These are phyloP conservation scores for Corynespora cassiicola DNA, from an alignment of 2,329 filamentous ascomycete species.

Conservation along the genomic window DNA sequence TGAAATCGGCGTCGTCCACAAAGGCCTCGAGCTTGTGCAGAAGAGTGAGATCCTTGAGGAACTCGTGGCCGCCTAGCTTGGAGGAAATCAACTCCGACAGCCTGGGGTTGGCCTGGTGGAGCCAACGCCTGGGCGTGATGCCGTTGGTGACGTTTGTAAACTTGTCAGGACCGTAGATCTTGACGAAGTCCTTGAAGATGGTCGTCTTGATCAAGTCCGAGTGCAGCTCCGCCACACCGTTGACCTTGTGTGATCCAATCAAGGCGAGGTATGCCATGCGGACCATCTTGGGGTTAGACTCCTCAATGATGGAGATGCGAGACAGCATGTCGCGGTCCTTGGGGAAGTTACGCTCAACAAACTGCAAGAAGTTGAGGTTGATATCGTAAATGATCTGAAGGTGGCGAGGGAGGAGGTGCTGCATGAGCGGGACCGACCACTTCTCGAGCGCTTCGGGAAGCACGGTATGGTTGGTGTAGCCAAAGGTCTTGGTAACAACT, in stretches of 20 bases:
- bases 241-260: constrained; percentile 98
- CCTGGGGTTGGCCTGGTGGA: constrained; percentile 95
- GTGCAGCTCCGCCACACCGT: constrained; percentile 95
- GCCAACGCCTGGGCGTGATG: constrained; percentile 93
- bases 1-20: constrained; percentile 86
- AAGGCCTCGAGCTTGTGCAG: constrained; percentile 86
- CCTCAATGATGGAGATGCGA: constrained; percentile 96
- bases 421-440: constrained; percentile 92
- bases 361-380: constrained; percentile 91
- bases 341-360: constrained; percentile 88
- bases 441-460: constrained; percentile 97
- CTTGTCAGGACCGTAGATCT: constrained; percentile 93
- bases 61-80: constrained; percentile 82
- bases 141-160: constrained; percentile 99
- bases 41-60: constrained; percentile 87
- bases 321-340: constrained; percentile 84
- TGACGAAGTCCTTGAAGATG: constrained; percentile 99
- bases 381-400: constrained; percentile 98
- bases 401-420: constrained; percentile 91
- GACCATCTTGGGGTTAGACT: constrained; percentile 96
- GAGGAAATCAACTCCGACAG: constrained; percentile 90
- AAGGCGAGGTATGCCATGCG: constrained; percentile 96
- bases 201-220: constrained; percentile 98
- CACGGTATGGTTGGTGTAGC: constrained; percentile 98
- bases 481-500: constrained; percentile 70